Evolutionary conservation across 1,284 basidiomycete genomes (phyloP), one percentile per base, ranked within the genome.

Genomic region (Cryptococcus sp.): DNA sequence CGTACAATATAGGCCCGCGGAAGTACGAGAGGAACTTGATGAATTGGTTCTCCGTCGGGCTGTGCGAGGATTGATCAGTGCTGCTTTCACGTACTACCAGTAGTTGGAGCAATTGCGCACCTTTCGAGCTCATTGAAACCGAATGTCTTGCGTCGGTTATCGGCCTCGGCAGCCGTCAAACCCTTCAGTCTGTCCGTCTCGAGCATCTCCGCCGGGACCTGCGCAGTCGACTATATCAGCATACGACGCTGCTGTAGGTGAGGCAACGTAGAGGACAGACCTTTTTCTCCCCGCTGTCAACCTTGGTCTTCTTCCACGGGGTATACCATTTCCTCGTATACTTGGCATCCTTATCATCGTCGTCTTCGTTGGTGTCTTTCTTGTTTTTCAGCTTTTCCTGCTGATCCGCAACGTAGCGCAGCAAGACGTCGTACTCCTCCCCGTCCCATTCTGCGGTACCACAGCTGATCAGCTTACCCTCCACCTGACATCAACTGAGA

Each of bases 91-190:
- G 5, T 19, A 23, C 47, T 8, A 42, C 49, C 68, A 68, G 20
- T 73, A 62, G 53, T 22, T 17, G 25, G 63, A 69, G n/a, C 50
- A 46, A 13, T 60, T 73, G 74, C 71, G 69, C 64, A 70, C 69
- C 76, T 74, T 61, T 81, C 78, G 17, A 84, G 79, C 72, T 83
- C 82, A 71, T 84, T 84, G 64, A 75, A 81, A 35, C 83, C 83
- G 45, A 70, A 71, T 6, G 57, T 58, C 47, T 66, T 56, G n/a
- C 79, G 62, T 30, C 79, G 66, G 8, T 62, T 70, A 54, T 71
- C 62, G 43, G 81, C 72, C 41, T 83, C 82, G 30, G 65, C 54
- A 45, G 80, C 77, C 41, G 70, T 67, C 53, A 84, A 61, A 63
- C 83, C 83, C 59, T 79, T 72, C 39, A 62, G 60, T 64, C 81